Percentiles rank a stretch among this genome's conserved stretches.
These are phyloP conservation scores for Trametes sp. DNA, from an alignment of 1,284 basidiomycete species.

Conservation along the genomic window DNA sequence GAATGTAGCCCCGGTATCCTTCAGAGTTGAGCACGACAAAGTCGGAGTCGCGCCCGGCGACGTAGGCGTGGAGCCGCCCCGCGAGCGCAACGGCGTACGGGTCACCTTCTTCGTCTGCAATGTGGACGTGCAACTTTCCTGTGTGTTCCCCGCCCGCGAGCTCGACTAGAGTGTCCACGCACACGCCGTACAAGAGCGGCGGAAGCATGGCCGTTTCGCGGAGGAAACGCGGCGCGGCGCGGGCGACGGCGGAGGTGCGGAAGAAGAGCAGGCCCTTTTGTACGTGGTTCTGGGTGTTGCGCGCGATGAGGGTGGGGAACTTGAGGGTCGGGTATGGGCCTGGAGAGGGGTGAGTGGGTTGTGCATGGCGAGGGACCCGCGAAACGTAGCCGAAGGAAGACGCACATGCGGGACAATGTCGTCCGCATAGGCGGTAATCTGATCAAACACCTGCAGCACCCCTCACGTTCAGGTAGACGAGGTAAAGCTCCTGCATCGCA, in stretches of 20 bases:
- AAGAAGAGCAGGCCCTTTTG: slow-evolving; percentile 82
- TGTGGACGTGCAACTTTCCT: slow-evolving; percentile 59
- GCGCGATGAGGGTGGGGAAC: slow-evolving; percentile 71
- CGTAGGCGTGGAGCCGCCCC: slow-evolving; percentile 74
- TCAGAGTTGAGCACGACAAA: slow-evolving; percentile 81
- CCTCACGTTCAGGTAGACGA: not conserved
- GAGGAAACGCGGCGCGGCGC: slow-evolving; percentile 75
- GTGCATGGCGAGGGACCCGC: not conserved
- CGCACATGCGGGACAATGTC: slow-evolving; percentile 5
- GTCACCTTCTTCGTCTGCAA: slow-evolving; percentile 89
- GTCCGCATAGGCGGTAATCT: not conserved
- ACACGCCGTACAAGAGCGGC: slow-evolving; percentile 69
- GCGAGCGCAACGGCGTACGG: slow-evolving; percentile 87
- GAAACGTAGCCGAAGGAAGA: not conserved
- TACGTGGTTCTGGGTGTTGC: slow-evolving; percentile 65
- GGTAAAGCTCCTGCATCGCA: not conserved
- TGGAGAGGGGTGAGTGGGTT: slow-evolving; percentile 41
- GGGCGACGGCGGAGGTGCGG: slow-evolving; percentile 77
- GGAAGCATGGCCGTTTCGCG: slow-evolving; percentile 80
- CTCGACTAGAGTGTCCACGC: slow-evolving; percentile 63
- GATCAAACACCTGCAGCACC: not conserved
- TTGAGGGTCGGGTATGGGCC: slow-evolving; percentile 80
- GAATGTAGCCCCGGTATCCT: slow-evolving; percentile 80
- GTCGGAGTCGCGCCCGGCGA: slow-evolving; percentile 84
- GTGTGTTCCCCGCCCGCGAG: slow-evolving; percentile 45